A percentile compares a stretch with the other conserved stretches of the same genome.
phyloP scores from a whole-genome alignment of 169 alveolate species.

The Plasmodium gonderi region DNA sequence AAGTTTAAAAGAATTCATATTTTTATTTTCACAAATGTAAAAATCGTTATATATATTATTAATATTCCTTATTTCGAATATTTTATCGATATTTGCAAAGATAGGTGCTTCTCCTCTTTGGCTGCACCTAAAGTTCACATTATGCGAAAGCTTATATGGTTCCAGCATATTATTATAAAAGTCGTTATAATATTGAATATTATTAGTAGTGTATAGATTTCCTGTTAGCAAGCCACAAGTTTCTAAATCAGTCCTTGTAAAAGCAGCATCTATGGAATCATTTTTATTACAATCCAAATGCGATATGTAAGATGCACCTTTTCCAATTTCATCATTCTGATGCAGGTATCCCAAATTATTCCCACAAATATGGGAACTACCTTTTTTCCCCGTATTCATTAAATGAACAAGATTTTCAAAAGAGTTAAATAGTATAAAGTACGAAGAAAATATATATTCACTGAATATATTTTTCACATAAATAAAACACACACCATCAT shows the following conservation, averaged over 20 bases:
- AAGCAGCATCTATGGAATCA: too few species aligned
- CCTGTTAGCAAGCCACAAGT: too few species aligned
- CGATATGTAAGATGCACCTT: background rate
- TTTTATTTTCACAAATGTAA: constrained; percentile 75
- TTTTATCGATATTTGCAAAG: constrained; percentile 31
- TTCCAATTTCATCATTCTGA: background rate
- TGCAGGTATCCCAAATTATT: background rate
- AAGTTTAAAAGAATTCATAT: constrained; percentile 42
- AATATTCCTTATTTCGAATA: constrained; percentile 65
- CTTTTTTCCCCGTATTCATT: background rate
- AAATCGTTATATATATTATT: constrained; percentile 53
- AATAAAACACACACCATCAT: constrained; percentile 74
- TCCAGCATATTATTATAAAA: background rate
- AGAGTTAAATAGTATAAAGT: constrained; percentile 61
- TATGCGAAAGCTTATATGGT: background rate
- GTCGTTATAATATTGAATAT: background rate
- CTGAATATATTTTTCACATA: constrained; percentile 25
- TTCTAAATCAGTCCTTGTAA: too few species aligned
- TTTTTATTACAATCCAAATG: too few species aligned
- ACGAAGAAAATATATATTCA: constrained; percentile 71
- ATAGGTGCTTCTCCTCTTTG: background rate
- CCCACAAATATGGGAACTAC: background rate
- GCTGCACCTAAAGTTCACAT: background rate
- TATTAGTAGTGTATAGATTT: background rate
- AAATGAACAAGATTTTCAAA: constrained; percentile 47